Conservation (phyloP, 208 protist species). For the Acanthamoeba divionensis region DNA sequence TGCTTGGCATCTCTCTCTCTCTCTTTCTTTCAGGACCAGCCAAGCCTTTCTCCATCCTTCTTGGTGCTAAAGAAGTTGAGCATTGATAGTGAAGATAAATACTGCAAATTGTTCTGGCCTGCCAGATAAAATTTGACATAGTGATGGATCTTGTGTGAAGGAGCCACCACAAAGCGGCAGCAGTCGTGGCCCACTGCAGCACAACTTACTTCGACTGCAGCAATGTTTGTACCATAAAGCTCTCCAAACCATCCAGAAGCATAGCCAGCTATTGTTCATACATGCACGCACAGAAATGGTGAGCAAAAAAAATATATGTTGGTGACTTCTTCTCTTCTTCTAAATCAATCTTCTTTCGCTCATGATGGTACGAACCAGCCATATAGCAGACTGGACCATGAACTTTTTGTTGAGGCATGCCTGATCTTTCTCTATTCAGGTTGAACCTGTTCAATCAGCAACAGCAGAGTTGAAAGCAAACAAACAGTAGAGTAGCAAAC, state of each 20-base stretch:
- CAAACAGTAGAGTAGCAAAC: too few species aligned
- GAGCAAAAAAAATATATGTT: not conserved
- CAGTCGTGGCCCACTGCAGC: not conserved
- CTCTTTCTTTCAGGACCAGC: too few species aligned
- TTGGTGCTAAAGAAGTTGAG: not conserved
- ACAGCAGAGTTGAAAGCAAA: too few species aligned
- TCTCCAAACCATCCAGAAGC: conserved; percentile 15
- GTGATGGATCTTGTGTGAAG: not conserved
- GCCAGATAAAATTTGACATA: not conserved
- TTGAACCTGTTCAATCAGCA: too few species aligned
- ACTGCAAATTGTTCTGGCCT: not conserved
- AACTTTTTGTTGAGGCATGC: too few species aligned
- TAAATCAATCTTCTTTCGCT: too few species aligned
- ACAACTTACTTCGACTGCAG: conserved; percentile 9
- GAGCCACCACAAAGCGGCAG: conserved; percentile 21
- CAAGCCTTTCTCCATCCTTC: not conserved
- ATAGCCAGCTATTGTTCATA: not conserved
- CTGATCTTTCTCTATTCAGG: too few species aligned
- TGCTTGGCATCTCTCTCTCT: too few species aligned
- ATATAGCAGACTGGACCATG: too few species aligned
- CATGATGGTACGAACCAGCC: too few species aligned
- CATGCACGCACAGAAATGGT: not conserved
- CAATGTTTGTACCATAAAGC: not conserved
- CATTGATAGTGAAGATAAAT: not conserved
- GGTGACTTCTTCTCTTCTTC: not conserved